Evolutionary conservation across 202 grass and related monocot genomes (phyloP), one percentile per base, ranked within the genome.

Genomic region (Dendrocalamus latiflorus): DNA sequence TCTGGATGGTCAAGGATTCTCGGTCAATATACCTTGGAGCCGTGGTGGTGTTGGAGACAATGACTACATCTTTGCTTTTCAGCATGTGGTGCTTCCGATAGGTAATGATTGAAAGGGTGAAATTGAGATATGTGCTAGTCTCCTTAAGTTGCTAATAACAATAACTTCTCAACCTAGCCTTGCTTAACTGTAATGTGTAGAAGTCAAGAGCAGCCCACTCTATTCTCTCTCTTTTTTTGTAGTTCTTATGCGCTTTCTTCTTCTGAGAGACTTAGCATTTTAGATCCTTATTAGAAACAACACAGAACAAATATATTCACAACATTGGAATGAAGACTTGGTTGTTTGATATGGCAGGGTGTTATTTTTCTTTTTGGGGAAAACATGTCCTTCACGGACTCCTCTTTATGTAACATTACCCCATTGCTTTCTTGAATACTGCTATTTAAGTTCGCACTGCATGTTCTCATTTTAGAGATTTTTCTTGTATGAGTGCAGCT

Each of bases 1-100:
- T 75, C 75, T 83, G 14, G 95, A 84, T 78, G 95, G 87, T 51
- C 44, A 91, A 88, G 95, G 95, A 57, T 98, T 89, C 65, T 98
- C 95, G 0, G 92, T 98, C 43, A 98, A 98, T 80, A 95, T 98
- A 90, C 95, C 95, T 77, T 98, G 95, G 95, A 95, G 87, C 65
- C 55, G 95, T 89, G 89, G 92, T 64, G 95, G 95, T 68, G 89
- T 98, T 54, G 93, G 95, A 14, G 95, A 98, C 72, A 63, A 89
- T 81, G 95, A 98, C 68, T 98, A 98, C 65, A 88, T 98, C 33
- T 98, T 93, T 91, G 92, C 95, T 76, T 95, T 98, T 81, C 64
- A 98, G 72, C 84, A 88, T 26, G 80, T 98, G 76, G 90, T 98
- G 61, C 85, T 98, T 88, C 95, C 92, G 28, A 95, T 95, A 91